Evolutionary conservation across 371 early-diverging fungal species (phyloP).

Genomic region (Mortierella sp.): DNA sequence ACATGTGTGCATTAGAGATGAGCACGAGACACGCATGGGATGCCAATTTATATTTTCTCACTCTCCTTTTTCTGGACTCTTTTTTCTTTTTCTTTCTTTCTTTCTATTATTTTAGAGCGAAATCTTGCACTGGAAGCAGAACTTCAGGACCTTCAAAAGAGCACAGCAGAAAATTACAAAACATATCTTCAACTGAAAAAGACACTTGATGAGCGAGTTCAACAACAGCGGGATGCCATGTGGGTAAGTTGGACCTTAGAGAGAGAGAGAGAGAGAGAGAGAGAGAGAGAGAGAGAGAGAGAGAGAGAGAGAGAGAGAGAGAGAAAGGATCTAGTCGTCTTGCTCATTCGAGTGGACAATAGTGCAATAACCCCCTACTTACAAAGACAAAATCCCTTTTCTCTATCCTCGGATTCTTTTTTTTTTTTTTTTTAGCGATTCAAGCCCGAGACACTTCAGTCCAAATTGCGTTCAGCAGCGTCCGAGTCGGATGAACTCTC

Average conservation of each 20-base stretch:
- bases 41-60: too few species aligned
- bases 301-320: slow-evolving; percentile 1
- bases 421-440: slow-evolving; percentile 55
- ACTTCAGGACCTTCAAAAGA: slow-evolving; percentile 54
- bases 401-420: neutral
- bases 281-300: neutral
- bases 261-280: slow-evolving; percentile 1
- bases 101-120: slow-evolving; percentile 53
- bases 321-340: neutral
- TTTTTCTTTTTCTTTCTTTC: neutral
- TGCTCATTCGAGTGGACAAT: too few species aligned
- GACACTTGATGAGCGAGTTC: slow-evolving; percentile 61
- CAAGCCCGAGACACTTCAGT: slow-evolving; percentile 65
- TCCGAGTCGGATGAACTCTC: slow-evolving; percentile 71
- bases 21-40: too few species aligned
- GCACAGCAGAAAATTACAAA: slow-evolving; percentile 55
- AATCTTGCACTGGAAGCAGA: slow-evolving; percentile 61
- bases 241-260: slow-evolving; percentile 64
- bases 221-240: slow-evolving; percentile 65
- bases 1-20: neutral
- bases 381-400: too few species aligned
- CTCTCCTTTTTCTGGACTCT: neutral
- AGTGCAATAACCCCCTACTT: too few species aligned
- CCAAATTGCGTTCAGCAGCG: slow-evolving; percentile 64
- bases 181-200: slow-evolving; percentile 52